These are phyloP conservation scores for Leccinum sublutescens DNA, from an alignment of 768 basidiomycete genomes.

Conservation along the genomic window DNA sequence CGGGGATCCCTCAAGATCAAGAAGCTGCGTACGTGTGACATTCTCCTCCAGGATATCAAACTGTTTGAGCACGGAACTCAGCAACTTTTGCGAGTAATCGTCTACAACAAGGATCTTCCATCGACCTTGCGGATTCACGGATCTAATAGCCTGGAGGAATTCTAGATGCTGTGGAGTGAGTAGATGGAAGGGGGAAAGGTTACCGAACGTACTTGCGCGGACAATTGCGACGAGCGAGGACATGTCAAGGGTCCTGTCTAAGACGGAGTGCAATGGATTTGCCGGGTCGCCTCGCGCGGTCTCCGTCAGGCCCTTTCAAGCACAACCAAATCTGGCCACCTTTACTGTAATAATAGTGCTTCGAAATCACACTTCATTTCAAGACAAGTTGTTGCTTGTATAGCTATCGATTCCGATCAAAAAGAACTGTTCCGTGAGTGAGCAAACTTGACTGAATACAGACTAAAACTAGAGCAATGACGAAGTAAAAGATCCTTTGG, in stretches of 20 bases:
- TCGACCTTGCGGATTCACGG: constrained; percentile 78
- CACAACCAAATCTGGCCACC: constrained; percentile 15
- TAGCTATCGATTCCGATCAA: neutral
- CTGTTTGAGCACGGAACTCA: constrained; percentile 85
- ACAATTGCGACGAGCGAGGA: constrained; percentile 49
- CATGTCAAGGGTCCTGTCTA: constrained; percentile 14
- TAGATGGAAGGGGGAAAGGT: neutral
- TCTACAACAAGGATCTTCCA: constrained; percentile 99
- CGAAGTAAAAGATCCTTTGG: constrained; percentile 5
- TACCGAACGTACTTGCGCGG: constrained; percentile 41
- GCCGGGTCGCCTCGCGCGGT: neutral
- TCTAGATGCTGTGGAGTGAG: constrained; percentile 42
- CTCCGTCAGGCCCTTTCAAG: neutral
- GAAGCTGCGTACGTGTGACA: constrained; percentile 75
- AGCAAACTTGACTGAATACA: constrained; percentile 7
- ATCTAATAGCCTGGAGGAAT: constrained; percentile 84
- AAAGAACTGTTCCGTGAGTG: neutral
- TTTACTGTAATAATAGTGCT: neutral
- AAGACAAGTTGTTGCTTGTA: neutral
- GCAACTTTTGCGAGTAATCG: constrained; percentile 80
- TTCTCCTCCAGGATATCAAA: constrained; percentile 95
- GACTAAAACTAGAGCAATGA: constrained; percentile 5
- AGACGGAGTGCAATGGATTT: neutral
- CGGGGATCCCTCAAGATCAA: neutral
- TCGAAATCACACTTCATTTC: neutral